Conservation (phyloP, 768 basidiomycete species). For the Gyrodon lividus region DNA sequence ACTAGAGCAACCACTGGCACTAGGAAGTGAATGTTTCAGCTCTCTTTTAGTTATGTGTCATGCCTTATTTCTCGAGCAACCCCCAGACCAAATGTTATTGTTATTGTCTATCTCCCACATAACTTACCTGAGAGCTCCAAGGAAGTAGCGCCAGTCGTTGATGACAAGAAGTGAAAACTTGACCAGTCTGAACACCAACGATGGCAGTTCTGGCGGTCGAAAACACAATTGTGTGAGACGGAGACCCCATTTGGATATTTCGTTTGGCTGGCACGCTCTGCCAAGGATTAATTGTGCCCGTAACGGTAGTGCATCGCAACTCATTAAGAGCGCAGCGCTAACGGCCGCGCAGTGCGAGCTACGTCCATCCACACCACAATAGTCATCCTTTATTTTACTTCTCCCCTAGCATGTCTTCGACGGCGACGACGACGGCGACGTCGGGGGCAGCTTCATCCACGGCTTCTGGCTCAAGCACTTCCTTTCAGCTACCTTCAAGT, state of each 20-base stretch:
- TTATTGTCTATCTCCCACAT: no score
- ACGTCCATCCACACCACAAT: constrained; percentile 3
- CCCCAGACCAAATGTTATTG: no score
- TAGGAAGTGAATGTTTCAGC: no score
- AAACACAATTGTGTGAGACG: not conserved
- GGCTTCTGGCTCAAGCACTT: constrained; percentile 34
- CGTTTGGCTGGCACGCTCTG: no score
- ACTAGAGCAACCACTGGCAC: no score
- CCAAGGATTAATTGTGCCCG: not conserved
- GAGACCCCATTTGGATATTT: not conserved
- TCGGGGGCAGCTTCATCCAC: constrained; percentile 37
- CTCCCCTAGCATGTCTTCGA: constrained; percentile 28
- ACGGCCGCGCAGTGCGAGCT: constrained; percentile 4
- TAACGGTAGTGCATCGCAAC: constrained; percentile 14
- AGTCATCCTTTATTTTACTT: constrained; percentile 2
- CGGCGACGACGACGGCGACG: constrained; percentile 19
- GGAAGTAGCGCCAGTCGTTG: no score
- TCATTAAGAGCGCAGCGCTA: constrained; percentile 2
- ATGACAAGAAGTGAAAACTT: no score
- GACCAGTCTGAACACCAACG: constrained; percentile 4
- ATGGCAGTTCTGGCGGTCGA: constrained; percentile 14
- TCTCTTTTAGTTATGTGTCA: no score
- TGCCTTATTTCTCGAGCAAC: no score
- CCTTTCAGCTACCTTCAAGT: constrained; percentile 40
- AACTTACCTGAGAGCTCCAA: no score